A percentile compares a stretch with the other conserved stretches of the same genome.
Conservation (phyloP, 73 alveolate genomes). For the Paramecium pentaurelia region DNA sequence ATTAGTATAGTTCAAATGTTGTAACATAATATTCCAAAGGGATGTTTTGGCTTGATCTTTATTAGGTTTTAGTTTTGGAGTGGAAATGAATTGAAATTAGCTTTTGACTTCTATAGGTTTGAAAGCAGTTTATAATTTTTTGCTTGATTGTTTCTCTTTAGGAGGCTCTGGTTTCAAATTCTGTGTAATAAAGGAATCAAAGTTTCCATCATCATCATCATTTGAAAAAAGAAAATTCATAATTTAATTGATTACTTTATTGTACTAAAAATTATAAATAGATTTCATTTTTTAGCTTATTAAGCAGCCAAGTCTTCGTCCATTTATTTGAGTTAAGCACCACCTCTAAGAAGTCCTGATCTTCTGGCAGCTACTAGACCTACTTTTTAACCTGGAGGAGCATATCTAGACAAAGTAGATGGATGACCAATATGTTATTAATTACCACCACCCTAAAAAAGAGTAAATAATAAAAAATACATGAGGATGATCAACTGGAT, state of each 20-base stretch:
- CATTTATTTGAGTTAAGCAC: neutral
- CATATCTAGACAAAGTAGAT: conserved; percentile 85
- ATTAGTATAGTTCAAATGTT: neutral
- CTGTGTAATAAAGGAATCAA: neutral
- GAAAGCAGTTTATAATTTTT: neutral
- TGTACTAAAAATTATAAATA: neutral
- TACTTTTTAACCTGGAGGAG: conserved; percentile 89
- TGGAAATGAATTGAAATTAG: neutral
- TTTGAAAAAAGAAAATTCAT: neutral
- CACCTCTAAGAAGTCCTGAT: conserved; percentile 88
- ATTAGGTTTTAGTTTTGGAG: neutral
- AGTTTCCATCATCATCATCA: conserved; percentile 11
- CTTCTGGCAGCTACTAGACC: conserved; percentile 94
- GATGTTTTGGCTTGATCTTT: neutral
- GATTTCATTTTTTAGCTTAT: neutral
- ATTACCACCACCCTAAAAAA: conserved; percentile 91
- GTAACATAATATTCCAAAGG: neutral
- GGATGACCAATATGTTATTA: conserved; percentile 97
- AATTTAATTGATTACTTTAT: neutral
- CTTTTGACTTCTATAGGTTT: neutral
- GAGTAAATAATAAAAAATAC: neutral
- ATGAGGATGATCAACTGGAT: conserved; percentile 98
- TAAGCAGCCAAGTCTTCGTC: neutral
- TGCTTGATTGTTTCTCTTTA: neutral
- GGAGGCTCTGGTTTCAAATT: neutral